These are phyloP conservation scores for Cyberlindnera japonica DNA, from an alignment of 805 yeast genomes.

Conservation along the genomic window DNA sequence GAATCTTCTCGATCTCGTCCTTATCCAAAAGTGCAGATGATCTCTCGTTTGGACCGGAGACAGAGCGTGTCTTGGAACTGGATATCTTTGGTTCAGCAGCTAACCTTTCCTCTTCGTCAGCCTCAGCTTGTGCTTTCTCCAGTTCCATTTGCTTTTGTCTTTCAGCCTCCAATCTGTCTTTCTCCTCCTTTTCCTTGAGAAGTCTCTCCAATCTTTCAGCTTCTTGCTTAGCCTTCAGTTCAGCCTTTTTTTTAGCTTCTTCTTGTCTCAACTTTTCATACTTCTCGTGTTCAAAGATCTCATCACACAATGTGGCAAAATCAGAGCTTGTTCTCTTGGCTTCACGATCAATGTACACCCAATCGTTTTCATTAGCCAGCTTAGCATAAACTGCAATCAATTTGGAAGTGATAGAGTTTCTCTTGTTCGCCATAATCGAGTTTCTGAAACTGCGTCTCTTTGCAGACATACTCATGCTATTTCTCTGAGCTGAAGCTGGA, in stretches of 20 bases:
- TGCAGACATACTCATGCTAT: conserved; percentile 3
- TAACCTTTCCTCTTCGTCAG: conserved; percentile 9
- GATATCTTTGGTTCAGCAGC: conserved; percentile 15
- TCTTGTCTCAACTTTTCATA: conserved; percentile 53
- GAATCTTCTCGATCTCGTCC: conserved; percentile 28
- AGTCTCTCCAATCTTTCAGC: conserved; percentile 24
- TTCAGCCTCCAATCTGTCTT: conserved; percentile 1
- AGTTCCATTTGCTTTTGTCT: not conserved
- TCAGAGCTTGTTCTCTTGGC: conserved; percentile 75
- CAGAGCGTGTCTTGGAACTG: conserved; percentile 31
- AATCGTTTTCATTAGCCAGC: conserved; percentile 54
- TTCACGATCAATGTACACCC: conserved; percentile 69
- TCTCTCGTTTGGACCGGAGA: conserved; percentile 34
- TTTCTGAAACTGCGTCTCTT: conserved; percentile 32
- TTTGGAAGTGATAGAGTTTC: conserved; percentile 71
- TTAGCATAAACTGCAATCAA: conserved; percentile 71
- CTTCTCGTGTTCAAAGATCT: conserved; percentile 68
- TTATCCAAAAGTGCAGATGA: conserved; percentile 24
- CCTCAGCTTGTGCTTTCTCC: conserved; percentile 1
- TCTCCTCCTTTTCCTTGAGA: conserved; percentile 22
- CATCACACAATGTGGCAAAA: conserved; percentile 74
- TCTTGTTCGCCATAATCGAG: conserved; percentile 43
- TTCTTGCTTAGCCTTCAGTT: conserved; percentile 33
- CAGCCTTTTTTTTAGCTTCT: conserved; percentile 40
- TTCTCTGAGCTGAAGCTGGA: conserved; percentile 9